phyloP scores from a whole-genome alignment of 176 grass and related monocot genomes.

The Thinopyrum elongatum region DNA sequence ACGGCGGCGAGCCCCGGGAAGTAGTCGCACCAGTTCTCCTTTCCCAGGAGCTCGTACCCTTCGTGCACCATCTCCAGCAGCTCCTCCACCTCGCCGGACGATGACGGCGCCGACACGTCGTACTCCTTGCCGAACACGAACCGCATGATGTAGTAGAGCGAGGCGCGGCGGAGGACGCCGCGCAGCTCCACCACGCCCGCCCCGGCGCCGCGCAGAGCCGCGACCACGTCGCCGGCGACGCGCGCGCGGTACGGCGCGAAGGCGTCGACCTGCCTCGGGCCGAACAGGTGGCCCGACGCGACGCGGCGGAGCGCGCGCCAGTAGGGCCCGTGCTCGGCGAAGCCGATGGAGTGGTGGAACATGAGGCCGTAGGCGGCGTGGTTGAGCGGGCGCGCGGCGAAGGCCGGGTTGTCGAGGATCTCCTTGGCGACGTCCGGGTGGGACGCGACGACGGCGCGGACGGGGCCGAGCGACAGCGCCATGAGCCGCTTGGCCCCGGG shows the following conservation, averaged over 20 bases:
- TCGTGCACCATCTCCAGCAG: conserved; percentile 70
- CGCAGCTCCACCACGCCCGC: conserved; percentile 40
- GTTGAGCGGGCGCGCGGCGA: conserved; percentile 62
- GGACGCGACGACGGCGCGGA: conserved; percentile 65
- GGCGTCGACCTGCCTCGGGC: conserved; percentile 59
- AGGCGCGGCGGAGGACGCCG: conserved; percentile 55
- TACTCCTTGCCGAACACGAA: conserved; percentile 83
- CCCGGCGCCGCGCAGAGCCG: conserved; percentile 21
- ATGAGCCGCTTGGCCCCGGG: conserved; percentile 69
- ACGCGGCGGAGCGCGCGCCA: conserved; percentile 66
- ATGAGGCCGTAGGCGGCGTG: conserved; percentile 87
- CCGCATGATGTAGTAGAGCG: conserved; percentile 84
- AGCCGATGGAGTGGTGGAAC: conserved; percentile 91
- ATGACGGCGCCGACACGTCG: conserved; percentile 29
- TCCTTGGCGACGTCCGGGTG: conserved; percentile 81
- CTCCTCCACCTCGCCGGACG: conserved; percentile 49
- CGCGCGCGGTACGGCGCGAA: conserved; percentile 57
- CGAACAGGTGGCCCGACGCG: conserved; percentile 65
- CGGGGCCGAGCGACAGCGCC: conserved; percentile 75
- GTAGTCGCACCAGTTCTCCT: conserved; percentile 89
- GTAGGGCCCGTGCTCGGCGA: conserved; percentile 76
- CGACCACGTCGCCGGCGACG: conserved; percentile 40
- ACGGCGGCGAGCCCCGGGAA: conserved; percentile 63
- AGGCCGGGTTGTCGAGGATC: conserved; percentile 71
- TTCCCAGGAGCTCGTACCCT: conserved; percentile 73